Conservation (phyloP, 2,329 filamentous ascomycete species). For the Aspergillus vadensis region DNA sequence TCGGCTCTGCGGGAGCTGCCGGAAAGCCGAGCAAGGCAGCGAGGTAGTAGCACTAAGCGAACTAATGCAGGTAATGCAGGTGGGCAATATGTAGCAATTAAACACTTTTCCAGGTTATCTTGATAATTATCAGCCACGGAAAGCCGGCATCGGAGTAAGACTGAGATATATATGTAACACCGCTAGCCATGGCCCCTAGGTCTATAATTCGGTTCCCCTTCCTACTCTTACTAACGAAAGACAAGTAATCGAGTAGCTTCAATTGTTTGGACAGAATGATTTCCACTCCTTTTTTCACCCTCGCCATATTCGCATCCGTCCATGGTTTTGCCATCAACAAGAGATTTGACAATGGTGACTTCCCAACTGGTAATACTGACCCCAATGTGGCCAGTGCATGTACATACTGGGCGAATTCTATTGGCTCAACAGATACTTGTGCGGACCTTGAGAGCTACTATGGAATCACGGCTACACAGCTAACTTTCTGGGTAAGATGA, state of each 20-base stretch:
- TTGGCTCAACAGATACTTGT: constrained; percentile 14
- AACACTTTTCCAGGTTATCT: no score
- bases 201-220: not conserved
- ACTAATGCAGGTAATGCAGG: not conserved
- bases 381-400: constrained; percentile 10
- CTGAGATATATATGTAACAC: not conserved
- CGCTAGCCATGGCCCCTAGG: not conserved
- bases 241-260: no score
- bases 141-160: not conserved
- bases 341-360: constrained; percentile 2
- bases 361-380: constrained; percentile 12
- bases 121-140: no score
- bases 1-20: not conserved
- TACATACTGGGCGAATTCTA: constrained; percentile 15
- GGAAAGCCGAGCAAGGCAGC: not conserved
- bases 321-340: not conserved
- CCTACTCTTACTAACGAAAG: no score
- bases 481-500: constrained; percentile 10
- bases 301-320: not conserved
- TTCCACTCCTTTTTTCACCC: not conserved
- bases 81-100: no score
- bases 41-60: not conserved
- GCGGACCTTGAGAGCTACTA: constrained; percentile 9
- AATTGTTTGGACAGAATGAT: not conserved
- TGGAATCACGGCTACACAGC: constrained; percentile 7